Conservation (phyloP, 2,329 filamentous ascomycete genomes). For the Penicillium sp. region DNA sequence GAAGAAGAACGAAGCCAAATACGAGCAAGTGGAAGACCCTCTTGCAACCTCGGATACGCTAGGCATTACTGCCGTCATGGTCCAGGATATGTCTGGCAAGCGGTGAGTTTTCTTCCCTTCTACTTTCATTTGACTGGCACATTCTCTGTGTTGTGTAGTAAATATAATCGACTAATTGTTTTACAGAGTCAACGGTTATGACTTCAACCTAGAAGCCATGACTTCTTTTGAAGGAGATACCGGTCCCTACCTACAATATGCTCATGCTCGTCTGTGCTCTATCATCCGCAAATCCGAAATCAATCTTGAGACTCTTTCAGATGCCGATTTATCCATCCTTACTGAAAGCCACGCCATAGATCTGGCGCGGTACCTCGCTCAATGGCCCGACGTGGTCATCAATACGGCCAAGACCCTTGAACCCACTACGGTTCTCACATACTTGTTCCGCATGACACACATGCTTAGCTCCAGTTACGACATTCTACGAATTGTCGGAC, state of each 20-base stretch:
- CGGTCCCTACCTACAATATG: conserved; percentile 63
- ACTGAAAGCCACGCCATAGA: conserved; percentile 60
- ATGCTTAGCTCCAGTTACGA: conserved; percentile 60
- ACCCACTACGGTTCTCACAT: conserved; percentile 62
- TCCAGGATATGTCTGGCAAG: conserved; percentile 97
- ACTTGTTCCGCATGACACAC: conserved; percentile 65
- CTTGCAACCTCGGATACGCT: conserved; percentile 77
- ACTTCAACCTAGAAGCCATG: conserved; percentile 64
- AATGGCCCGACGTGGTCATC: conserved; percentile 62
- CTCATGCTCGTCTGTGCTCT: conserved; percentile 57
- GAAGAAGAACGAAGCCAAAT: conserved; percentile 85
- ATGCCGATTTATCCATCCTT: conserved; percentile 58
- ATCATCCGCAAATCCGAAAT: conserved; percentile 56
- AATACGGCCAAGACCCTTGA: conserved; percentile 65
- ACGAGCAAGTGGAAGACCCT: conserved; percentile 81
- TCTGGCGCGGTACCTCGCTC: conserved; percentile 57
- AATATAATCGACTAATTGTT: conserved; percentile 45
- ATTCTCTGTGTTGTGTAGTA: conserved; percentile 36
- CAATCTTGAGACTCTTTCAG: conserved; percentile 45
- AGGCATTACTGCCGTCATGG: conserved; percentile 94
- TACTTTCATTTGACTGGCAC: conserved; percentile 21
- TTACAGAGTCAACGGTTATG: conserved; percentile 57
- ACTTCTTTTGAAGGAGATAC: conserved; percentile 64
- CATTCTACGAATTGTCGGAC: conserved; percentile 58
- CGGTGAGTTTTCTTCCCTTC: conserved; percentile 49